These are phyloP conservation scores for Irpex sp. DNA, from an alignment of 1,284 basidiomycete species.

Conservation along the genomic window DNA sequence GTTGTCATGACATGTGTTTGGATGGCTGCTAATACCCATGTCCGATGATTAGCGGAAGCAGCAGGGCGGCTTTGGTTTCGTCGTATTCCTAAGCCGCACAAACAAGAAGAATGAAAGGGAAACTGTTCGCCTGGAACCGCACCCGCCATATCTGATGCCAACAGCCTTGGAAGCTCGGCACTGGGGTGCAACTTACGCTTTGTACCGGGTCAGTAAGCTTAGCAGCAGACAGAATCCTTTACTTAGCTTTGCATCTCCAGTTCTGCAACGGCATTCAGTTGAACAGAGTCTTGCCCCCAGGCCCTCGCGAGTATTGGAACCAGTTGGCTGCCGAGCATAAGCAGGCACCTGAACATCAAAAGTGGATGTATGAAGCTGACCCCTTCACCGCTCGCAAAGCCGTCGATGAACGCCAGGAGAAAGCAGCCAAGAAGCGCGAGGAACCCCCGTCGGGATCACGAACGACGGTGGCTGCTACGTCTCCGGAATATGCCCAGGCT, in stretches of 20 bases:
- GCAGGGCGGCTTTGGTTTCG: conserved; percentile 53
- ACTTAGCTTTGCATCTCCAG: conserved; percentile 33
- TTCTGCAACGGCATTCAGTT: conserved; percentile 80
- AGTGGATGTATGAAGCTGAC: conserved; percentile 85
- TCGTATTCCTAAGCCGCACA: conserved; percentile 58
- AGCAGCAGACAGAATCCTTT: neutral
- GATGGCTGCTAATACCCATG: neutral
- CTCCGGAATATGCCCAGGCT: conserved; percentile 57
- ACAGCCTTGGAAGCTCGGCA: conserved; percentile 77
- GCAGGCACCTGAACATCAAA: conserved; percentile 60
- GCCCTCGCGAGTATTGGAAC: conserved; percentile 83
- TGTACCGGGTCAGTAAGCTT: conserved; percentile 70
- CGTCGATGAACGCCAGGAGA: conserved; percentile 63
- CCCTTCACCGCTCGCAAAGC: conserved; percentile 75
- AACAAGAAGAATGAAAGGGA: conserved; percentile 73
- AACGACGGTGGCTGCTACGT: conserved; percentile 18
- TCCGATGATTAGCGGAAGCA: conserved; percentile 39
- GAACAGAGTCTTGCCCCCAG: conserved; percentile 75
- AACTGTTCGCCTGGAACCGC: conserved; percentile 68
- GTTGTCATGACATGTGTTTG: neutral
- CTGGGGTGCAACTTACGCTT: conserved; percentile 84
- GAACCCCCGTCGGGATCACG: conserved; percentile 14
- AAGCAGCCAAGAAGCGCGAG: conserved; percentile 44
- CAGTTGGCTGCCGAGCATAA: conserved; percentile 72
- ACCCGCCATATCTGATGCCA: conserved; percentile 59